Evolutionary conservation across 306 rosid species (phyloP).

Genomic region (Vigna angularis): DNA sequence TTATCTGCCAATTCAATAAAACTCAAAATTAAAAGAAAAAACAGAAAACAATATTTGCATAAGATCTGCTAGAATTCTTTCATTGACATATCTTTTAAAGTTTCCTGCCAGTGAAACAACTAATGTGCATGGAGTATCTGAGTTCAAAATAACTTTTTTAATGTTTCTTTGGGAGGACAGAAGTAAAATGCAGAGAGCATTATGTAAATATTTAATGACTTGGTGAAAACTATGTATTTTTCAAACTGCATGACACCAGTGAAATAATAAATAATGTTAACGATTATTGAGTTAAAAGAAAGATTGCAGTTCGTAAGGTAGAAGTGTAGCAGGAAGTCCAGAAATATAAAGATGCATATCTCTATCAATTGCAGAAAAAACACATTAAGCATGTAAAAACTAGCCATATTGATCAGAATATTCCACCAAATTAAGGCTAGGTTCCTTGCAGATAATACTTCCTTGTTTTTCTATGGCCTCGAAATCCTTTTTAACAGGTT

Average conservation of each 20-base stretch:
- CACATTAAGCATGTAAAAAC: neutral
- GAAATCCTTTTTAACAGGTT: slow-evolving; percentile 22
- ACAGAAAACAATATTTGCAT: neutral
- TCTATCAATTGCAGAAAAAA: neutral
- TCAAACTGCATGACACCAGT: slow-evolving; percentile 22
- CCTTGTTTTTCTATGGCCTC: slow-evolving; percentile 36
- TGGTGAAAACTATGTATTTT: neutral
- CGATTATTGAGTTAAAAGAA: neutral
- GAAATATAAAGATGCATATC: slow-evolving; percentile 7
- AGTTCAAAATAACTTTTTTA: neutral
- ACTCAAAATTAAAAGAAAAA: slow-evolving; percentile 24
- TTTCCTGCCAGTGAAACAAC: slow-evolving; percentile 17
- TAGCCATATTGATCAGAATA: slow-evolving; percentile 23
- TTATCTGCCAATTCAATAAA: slow-evolving; percentile 70
- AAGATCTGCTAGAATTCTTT: slow-evolving; percentile 27
- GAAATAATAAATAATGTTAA: slow-evolving; percentile 10
- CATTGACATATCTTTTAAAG: slow-evolving; percentile 20
- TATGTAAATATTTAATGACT: slow-evolving; percentile 14
- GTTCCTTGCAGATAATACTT: slow-evolving; percentile 41
- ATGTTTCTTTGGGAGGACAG: slow-evolving; percentile 22
- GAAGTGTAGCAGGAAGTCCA: neutral
- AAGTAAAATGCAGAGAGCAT: slow-evolving; percentile 34
- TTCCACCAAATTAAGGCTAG: slow-evolving; percentile 11
- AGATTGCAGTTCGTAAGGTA: slow-evolving; percentile 6
- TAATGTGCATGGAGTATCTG: slow-evolving; percentile 12